phyloP scores from a whole-genome alignment of 495 filamentous ascomycete genomes.

The Chaetomium fimeti region DNA sequence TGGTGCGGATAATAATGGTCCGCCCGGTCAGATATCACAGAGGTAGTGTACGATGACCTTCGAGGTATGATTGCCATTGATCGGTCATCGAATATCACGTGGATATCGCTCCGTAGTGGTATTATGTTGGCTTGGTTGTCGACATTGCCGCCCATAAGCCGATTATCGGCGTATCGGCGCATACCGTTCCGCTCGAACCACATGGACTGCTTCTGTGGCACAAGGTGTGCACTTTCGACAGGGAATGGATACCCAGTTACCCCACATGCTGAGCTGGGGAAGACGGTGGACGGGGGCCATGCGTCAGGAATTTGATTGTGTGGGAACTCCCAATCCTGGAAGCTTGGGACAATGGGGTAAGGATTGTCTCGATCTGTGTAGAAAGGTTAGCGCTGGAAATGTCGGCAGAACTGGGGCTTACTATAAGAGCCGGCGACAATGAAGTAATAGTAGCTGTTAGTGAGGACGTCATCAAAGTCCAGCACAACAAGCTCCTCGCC shows the following conservation, averaged over 20 bases:
- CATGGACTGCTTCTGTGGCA: background rate
- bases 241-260: background rate
- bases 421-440: background rate
- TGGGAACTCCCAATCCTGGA: slow-evolving; percentile 6
- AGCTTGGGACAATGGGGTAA: slow-evolving; percentile 5
- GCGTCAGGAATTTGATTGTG: background rate
- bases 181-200: background rate
- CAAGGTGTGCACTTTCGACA: background rate
- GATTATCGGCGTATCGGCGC: background rate
- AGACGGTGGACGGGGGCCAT: background rate
- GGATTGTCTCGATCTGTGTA: too few relatives aligned
- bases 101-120: background rate
- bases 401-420: background rate
- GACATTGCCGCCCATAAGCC: too few relatives aligned
- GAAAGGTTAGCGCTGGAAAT: background rate
- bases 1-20: background rate
- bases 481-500: background rate
- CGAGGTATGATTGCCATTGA: background rate
- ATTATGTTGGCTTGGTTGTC: slow-evolving; percentile 4
- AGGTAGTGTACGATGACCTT: background rate
- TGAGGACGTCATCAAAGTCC: background rate
- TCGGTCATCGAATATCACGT: background rate
- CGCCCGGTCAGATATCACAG: background rate
- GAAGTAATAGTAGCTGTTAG: background rate
- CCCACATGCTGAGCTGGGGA: background rate